A percentile compares a stretch with the other conserved stretches of the same genome.
phyloP scores from a whole-genome alignment of 2,329 filamentous ascomycete species.

The Ophiosphaerella korrae region DNA sequence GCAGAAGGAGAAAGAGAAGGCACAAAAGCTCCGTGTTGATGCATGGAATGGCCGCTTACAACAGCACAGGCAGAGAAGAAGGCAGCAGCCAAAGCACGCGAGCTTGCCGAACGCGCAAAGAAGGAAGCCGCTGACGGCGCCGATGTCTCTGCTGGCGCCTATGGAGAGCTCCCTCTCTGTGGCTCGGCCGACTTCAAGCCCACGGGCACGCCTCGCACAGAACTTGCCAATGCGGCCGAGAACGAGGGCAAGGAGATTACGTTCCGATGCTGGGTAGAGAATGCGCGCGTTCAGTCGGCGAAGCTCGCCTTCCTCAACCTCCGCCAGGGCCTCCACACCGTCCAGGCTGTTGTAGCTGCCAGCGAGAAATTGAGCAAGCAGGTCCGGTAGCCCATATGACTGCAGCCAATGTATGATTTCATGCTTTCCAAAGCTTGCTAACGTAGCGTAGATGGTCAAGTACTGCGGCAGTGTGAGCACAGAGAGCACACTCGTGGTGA shows the following conservation, averaged over 20 bases:
- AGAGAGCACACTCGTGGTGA: slow-evolving; percentile 82
- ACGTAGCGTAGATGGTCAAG: slow-evolving; percentile 77
- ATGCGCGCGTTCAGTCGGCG: slow-evolving; percentile 83
- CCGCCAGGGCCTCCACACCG: slow-evolving; percentile 73
- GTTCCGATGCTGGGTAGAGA: slow-evolving; percentile 82
- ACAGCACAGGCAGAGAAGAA: slow-evolving; percentile 47
- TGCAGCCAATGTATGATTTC: too few species aligned
- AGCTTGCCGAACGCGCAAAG: slow-evolving; percentile 55
- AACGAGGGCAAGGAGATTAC: slow-evolving; percentile 60
- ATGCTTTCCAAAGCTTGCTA: too few species aligned
- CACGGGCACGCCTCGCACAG: slow-evolving; percentile 60
- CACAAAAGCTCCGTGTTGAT: slow-evolving; percentile 2
- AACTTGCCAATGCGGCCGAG: slow-evolving; percentile 56
- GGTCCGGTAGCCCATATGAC: too few species aligned
- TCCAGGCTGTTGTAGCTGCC: slow-evolving; percentile 79
- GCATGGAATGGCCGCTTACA: slow-evolving; percentile 8
- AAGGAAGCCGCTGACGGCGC: slow-evolving; percentile 70
- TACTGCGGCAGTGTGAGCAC: slow-evolving; percentile 76
- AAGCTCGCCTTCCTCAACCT: slow-evolving; percentile 92
- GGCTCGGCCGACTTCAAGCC: slow-evolving; percentile 59
- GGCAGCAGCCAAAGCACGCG: slow-evolving; percentile 49
- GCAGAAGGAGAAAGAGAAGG: slow-evolving; percentile 51
- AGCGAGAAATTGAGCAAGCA: slow-evolving; percentile 68
- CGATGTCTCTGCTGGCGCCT: slow-evolving; percentile 74
- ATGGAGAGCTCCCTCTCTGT: slow-evolving; percentile 70